These are phyloP conservation scores for Barbatosphaeria neglecta DNA, from an alignment of 495 filamentous ascomycete species.

Conservation along the genomic window DNA sequence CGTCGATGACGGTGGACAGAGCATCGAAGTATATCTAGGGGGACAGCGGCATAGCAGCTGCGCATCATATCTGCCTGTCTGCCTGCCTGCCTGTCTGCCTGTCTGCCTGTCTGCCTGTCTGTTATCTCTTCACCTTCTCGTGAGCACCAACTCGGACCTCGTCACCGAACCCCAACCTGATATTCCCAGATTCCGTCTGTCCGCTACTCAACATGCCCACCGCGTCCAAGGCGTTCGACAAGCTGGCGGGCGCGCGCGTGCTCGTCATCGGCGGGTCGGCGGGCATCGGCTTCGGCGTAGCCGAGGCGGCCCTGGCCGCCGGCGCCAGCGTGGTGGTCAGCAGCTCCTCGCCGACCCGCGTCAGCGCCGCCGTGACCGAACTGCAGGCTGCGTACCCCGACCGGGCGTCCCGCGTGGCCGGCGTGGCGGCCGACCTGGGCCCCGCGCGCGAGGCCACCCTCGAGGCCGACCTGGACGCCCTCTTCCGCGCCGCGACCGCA, in stretches of 20 bases:
- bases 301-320: slow-evolving; percentile 36
- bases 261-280: slow-evolving; percentile 44
- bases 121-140: no score
- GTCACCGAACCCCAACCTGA: no score
- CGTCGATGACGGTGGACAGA: no score
- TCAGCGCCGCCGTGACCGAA: slow-evolving; percentile 23
- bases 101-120: no score
- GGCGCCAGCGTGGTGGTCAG: slow-evolving; percentile 42
- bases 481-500: slow-evolving; percentile 31
- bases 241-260: slow-evolving; percentile 29
- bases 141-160: no score
- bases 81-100: no score
- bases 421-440: slow-evolving; percentile 41
- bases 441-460: slow-evolving; percentile 23
- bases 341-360: slow-evolving; percentile 34
- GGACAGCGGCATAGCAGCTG: no score
- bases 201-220: no score
- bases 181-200: no score
- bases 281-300: slow-evolving; percentile 47
- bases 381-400: slow-evolving; percentile 27
- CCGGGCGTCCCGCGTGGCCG: slow-evolving; percentile 9
- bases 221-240: slow-evolving; percentile 18
- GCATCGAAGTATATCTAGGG: no score
- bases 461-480: slow-evolving; percentile 25
- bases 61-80: no score